These are phyloP conservation scores for Yamadazyma friedrichii DNA, from an alignment of 1,139 yeast species.

Conservation along the genomic window DNA sequence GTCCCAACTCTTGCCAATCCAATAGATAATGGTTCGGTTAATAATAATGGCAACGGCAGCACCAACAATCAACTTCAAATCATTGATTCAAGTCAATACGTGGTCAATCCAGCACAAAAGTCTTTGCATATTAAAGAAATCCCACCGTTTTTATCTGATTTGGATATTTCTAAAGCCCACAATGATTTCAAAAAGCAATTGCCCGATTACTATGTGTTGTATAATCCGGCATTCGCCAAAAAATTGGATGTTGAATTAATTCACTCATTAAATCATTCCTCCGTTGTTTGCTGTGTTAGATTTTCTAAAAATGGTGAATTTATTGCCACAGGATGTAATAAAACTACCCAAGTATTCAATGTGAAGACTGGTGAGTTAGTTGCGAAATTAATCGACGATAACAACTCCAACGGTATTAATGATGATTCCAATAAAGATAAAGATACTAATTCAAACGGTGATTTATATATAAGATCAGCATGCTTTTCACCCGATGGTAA, in stretches of 20 bases:
- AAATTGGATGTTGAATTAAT: slow-evolving; percentile 83
- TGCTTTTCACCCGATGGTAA: slow-evolving; percentile 98
- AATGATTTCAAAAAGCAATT: slow-evolving; percentile 81
- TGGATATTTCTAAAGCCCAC: slow-evolving; percentile 77
- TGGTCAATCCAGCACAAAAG: slow-evolving; percentile 43
- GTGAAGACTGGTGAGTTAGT: slow-evolving; percentile 90
- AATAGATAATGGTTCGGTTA: background rate
- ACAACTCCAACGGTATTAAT: slow-evolving; percentile 37
- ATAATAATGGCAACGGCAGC: slow-evolving; percentile 5
- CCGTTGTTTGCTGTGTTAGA: slow-evolving; percentile 95
- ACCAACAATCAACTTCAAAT: slow-evolving; percentile 7
- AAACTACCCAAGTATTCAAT: slow-evolving; percentile 90
- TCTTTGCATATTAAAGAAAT: slow-evolving; percentile 68
- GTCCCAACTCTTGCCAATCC: slow-evolving; percentile 7
- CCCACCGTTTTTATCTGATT: slow-evolving; percentile 78
- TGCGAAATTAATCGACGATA: slow-evolving; percentile 85
- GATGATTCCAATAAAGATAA: slow-evolving; percentile 32
- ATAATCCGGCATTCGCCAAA: slow-evolving; percentile 76
- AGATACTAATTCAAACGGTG: slow-evolving; percentile 52
- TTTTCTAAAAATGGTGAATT: slow-evolving; percentile 91
- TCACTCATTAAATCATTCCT: slow-evolving; percentile 86
- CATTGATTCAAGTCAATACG: slow-evolving; percentile 42
- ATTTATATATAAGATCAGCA: slow-evolving; percentile 89
- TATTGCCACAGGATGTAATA: slow-evolving; percentile 96
- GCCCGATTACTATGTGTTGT: slow-evolving; percentile 84